A percentile compares a stretch with the other conserved stretches of the same genome.
Conservation (phyloP, 805 yeast species). For the Candida ponderosae region DNA sequence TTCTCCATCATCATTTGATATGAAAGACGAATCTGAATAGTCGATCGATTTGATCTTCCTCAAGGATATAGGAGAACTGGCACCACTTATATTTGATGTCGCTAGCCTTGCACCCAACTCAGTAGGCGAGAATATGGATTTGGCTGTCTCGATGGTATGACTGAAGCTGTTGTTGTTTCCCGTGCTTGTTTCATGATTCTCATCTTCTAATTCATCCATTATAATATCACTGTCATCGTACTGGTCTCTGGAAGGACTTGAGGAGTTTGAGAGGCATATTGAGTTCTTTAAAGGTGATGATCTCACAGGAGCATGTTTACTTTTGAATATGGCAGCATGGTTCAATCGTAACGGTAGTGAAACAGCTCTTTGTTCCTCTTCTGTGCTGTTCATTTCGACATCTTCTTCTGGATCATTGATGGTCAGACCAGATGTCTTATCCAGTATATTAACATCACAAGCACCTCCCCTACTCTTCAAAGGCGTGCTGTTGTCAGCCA, state of each 20-base stretch:
- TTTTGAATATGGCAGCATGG: neutral
- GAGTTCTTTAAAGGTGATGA: constrained; percentile 1
- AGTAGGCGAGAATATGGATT: neutral
- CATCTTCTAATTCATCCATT: neutral
- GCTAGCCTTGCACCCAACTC: neutral
- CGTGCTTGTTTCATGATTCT: neutral
- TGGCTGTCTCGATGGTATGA: neutral
- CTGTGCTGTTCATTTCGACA: neutral
- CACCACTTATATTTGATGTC: neutral
- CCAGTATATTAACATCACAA: neutral
- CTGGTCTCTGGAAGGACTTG: neutral
- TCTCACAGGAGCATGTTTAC: neutral
- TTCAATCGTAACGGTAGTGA: neutral
- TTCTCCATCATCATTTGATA: neutral
- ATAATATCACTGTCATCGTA: neutral
- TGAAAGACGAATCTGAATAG: neutral
- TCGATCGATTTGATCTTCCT: neutral
- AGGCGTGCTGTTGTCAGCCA: neutral
- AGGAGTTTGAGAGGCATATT: neutral
- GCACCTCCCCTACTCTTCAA: neutral
- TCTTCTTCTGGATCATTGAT: neutral
- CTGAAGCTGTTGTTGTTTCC: neutral
- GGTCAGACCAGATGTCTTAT: neutral
- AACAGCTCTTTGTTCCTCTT: no score
- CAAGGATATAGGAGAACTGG: neutral